Conservation (phyloP, 73 alveolate species). For the Breviolum minutum region DNA sequence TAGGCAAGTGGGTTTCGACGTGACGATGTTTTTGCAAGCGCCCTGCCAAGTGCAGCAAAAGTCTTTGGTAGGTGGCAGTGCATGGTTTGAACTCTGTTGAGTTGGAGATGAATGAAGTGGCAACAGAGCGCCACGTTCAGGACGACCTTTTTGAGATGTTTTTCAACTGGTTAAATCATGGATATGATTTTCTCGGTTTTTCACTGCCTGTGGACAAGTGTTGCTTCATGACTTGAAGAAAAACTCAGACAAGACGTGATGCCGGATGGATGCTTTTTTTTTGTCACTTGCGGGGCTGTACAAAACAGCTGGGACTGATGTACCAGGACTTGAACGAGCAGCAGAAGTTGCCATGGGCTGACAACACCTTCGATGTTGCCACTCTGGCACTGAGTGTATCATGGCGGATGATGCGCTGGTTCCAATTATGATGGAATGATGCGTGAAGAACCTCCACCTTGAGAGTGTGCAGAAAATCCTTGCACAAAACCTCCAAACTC, state of each 20-base stretch:
- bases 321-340: conserved; percentile 67
- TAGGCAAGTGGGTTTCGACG: too few relatives aligned
- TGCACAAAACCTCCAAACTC: background rate
- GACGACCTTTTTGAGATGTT: background rate
- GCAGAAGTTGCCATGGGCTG: conserved; percentile 82
- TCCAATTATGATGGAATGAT: background rate
- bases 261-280: too few relatives aligned
- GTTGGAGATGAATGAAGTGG: conserved; percentile 65
- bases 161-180: background rate
- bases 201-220: background rate
- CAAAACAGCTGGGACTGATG: background rate
- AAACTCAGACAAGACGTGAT: background rate
- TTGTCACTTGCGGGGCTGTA: background rate
- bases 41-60: background rate
- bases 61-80: conserved; percentile 40
- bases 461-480: background rate
- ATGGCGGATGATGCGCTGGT: background rate
- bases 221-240: background rate
- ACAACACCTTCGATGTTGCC: conserved; percentile 63
- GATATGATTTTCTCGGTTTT: too few relatives aligned
- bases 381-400: conserved; percentile 85
- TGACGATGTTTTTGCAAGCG: too few relatives aligned
- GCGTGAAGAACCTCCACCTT: too few relatives aligned
- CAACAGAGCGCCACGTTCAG: conserved; percentile 92
- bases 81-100: conserved; percentile 69